Evolutionary conservation across 2,329 filamentous ascomycete species (phyloP), one percentile per base, ranked within the genome.

Genomic region (Chrysoporthe cubensis): DNA sequence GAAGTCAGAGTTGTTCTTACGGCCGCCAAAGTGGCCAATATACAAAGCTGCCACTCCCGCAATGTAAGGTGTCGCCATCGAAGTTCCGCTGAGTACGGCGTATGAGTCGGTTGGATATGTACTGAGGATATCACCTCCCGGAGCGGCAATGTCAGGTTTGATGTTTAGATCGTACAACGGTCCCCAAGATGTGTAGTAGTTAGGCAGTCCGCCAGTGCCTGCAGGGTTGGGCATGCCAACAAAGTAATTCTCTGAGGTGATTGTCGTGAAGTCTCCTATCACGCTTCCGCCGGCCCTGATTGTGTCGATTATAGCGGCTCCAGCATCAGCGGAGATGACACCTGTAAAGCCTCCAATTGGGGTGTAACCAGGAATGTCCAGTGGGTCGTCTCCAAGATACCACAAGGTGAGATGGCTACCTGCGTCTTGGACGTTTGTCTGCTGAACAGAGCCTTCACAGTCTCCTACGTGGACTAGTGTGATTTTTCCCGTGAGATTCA

Each of bases 11-110:
- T 68, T 62, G 8, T 52, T 65, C 14, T 64, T 68, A 2, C 68
- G 66, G 48, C 68, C 68, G 26, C 68, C 68, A 5, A 58, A 66
- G 13, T 70, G 5, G 4, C 68, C 70, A 42, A 75, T 73, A 42
- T 74, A 76, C 2, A 78, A 69, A 34, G 76, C 77, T 3, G 75
- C 76, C 5, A 79, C 74, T 4, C 80, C 82, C 14, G 81, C 80
- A 7, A 82, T 75, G 59, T 81, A 80, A 8, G 82, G 81, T 21
- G 77, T 77, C 4, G 81, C 80, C 83, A 84, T 84, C 2, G 80
- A 82, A 1, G 83, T 85, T 48, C 83, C 83, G 57, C 77, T 80
- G 37, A 81, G 72, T 8, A 81, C 75, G 44, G 77, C 76, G 65
- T 83, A 83, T 4, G 67, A 63, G 7, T 68, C 70, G n/a, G 71